Conservation (phyloP, 78 protist species). For the Chrysochromulina parva region DNA sequence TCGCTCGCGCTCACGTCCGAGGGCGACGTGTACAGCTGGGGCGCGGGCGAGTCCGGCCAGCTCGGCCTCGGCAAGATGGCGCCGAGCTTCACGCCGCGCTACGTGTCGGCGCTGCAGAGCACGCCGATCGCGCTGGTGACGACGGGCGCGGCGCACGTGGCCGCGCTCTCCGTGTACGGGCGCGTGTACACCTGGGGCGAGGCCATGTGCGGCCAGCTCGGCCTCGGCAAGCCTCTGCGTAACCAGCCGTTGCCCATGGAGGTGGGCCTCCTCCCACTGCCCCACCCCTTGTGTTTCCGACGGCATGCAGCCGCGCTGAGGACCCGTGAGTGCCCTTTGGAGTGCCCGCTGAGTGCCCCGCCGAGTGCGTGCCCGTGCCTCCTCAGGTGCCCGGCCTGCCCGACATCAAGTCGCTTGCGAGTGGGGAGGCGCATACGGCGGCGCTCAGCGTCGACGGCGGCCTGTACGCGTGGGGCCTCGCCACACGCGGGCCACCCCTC, state of each 20-base stretch:
- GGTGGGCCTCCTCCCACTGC: no score
- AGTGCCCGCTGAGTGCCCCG: no score
- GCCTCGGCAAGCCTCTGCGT: background rate
- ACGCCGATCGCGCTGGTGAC: background rate
- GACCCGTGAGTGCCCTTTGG: background rate
- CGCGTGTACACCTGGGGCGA: background rate
- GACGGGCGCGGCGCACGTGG: background rate
- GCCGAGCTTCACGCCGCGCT: background rate
- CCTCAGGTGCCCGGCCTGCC: background rate
- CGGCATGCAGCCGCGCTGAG: background rate
- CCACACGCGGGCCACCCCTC: no score
- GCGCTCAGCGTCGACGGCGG: background rate
- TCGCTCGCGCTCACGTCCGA: background rate
- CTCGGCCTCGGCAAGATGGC: slow-evolving; percentile 35
- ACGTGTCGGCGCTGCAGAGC: background rate
- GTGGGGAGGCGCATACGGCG: background rate
- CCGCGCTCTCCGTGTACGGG: background rate
- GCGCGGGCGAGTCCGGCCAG: slow-evolving; percentile 21
- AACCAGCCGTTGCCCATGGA: no score
- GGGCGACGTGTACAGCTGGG: slow-evolving; percentile 45
- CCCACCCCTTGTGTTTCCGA: no score
- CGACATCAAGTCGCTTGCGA: background rate
- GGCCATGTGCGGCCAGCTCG: background rate
- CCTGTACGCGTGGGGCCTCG: no score
- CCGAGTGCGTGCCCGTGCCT: background rate